These are phyloP conservation scores for Cruciata laevipes DNA, from an alignment of 257 asterid species.

Conservation along the genomic window DNA sequence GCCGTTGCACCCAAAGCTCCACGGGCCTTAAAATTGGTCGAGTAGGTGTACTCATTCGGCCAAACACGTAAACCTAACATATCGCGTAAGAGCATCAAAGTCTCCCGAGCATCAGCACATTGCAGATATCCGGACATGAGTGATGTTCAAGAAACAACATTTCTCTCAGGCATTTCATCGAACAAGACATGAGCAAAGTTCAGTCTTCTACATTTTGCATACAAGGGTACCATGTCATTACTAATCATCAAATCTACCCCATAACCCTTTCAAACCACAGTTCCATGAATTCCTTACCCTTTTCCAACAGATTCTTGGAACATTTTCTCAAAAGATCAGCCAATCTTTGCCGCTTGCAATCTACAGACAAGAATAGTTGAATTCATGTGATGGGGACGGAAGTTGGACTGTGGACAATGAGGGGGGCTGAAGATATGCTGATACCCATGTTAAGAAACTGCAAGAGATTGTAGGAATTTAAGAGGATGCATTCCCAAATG, in stretches of 20 bases:
- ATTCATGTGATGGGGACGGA: constrained; percentile 28
- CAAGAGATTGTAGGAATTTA: constrained; percentile 28
- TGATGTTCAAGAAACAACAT: constrained; percentile 59
- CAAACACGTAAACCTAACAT: constrained; percentile 33
- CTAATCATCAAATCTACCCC: constrained; percentile 33
- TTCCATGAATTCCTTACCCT: constrained; percentile 54
- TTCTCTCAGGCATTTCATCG: constrained; percentile 47
- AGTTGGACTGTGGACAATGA: constrained; percentile 30
- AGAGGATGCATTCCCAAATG: constrained; percentile 63
- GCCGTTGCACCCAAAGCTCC: constrained; percentile 28
- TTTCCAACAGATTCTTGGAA: constrained; percentile 29
- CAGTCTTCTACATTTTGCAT: constrained; percentile 44
- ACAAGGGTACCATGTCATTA: constrained; percentile 39
- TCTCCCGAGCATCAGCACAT: constrained; percentile 23
- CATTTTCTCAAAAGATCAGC: constrained; percentile 42
- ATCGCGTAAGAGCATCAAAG: constrained; percentile 30
- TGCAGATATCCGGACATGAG: constrained; percentile 43
- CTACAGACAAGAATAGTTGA: constrained; percentile 1
- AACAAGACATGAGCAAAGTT: constrained; percentile 33
- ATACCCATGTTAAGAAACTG: constrained; percentile 44
- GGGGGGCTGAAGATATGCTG: constrained; percentile 56
- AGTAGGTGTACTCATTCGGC: constrained; percentile 52
- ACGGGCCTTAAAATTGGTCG: constrained; percentile 55
- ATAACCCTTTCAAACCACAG: constrained; percentile 35
- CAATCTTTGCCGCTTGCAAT: constrained; percentile 30